Conservation (phyloP, 108 stramenopile species). For the Nitzschia sp. region DNA sequence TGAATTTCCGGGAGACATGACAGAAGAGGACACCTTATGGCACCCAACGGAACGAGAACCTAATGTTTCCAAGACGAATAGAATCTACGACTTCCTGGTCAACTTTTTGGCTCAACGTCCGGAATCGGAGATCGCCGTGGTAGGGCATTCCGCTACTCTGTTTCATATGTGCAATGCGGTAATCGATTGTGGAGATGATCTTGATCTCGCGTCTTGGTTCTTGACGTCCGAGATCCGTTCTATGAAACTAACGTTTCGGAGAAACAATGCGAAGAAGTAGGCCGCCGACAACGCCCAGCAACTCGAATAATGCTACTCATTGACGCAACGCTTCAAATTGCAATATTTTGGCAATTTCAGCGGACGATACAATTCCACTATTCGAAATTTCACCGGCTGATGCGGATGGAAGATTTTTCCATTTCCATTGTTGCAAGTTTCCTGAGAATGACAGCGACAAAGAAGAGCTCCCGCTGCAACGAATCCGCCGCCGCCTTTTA, state of each 20-base stretch:
- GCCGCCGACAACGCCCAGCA: no score
- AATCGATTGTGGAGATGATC: conserved; percentile 45
- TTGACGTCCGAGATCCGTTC: conserved; percentile 62
- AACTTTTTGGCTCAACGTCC: conserved; percentile 49
- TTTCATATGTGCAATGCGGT: conserved; percentile 64
- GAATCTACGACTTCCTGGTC: conserved; percentile 60
- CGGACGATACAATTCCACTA: no score
- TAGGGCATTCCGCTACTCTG: conserved; percentile 65
- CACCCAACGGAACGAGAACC: conserved; percentile 43
- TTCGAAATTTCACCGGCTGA: no score
- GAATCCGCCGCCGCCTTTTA: no score
- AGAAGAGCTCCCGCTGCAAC: no score
- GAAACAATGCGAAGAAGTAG: no score
- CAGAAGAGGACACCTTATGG: conserved; percentile 51
- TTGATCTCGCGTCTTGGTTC: conserved; percentile 54
- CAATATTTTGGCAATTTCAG: no score
- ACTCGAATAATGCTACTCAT: no score
- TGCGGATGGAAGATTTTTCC: no score
- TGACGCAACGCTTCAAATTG: no score
- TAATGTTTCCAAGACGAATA: conserved; percentile 36
- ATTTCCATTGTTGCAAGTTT: no score
- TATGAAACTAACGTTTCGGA: conserved; percentile 51
- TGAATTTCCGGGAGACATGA: conserved; percentile 34
- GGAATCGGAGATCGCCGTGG: conserved; percentile 60
- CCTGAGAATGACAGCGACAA: no score